Evolutionary conservation across 495 filamentous ascomycete genomes (phyloP), one percentile per base, ranked within the genome.

Genomic region (Xylaria curta): DNA sequence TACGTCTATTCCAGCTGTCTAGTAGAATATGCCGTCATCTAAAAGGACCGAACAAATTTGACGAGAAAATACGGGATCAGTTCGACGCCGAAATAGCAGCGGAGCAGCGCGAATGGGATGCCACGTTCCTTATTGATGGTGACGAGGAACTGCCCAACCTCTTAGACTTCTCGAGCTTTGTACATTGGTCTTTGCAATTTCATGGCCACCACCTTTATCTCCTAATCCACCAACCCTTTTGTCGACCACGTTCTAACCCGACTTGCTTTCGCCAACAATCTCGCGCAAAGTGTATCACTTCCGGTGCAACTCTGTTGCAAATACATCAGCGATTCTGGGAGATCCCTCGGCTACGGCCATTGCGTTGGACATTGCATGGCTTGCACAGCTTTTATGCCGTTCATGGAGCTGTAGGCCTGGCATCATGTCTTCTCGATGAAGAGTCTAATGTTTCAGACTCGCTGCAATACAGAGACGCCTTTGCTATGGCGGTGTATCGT

Each of bases 121-220:
- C 24, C 78, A 80, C 28, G 85, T 84, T 63, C 76, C 80, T 58
- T 58, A 74, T 31, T 79, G 83, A 61, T 69, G 46, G 58, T 13
- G 4, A 53, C n/a, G 47, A 38, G 77, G 9, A 76, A 40, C 10
- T 70, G 51, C 21, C 79, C 80, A 5, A 71, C 76, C 5, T 72
- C 83, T 1, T 81, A 78, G 0, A 71, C 77, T 8, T 81, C 84
- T 61, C 85, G 83, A 63, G 77, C 82, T 51, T 82, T 83, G 62
- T 83, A 85, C 68, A 73, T 83, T 38, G 82, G 85, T 68, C 86
- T 85, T 58, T 87, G 17, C 82, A 85, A 76, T 80, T 80, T 68
- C 82, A 85, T 63, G 80, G 84, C 51, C 82, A 87, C 63, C 85
- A 87, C 67, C 76, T 86, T 0, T 78, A 83, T 64, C 80, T 87